Percentiles rank a stretch among this genome's conserved stretches.
phyloP scores from a whole-genome alignment of 2,329 filamentous ascomycete genomes.

The Didymella segeticola region DNA sequence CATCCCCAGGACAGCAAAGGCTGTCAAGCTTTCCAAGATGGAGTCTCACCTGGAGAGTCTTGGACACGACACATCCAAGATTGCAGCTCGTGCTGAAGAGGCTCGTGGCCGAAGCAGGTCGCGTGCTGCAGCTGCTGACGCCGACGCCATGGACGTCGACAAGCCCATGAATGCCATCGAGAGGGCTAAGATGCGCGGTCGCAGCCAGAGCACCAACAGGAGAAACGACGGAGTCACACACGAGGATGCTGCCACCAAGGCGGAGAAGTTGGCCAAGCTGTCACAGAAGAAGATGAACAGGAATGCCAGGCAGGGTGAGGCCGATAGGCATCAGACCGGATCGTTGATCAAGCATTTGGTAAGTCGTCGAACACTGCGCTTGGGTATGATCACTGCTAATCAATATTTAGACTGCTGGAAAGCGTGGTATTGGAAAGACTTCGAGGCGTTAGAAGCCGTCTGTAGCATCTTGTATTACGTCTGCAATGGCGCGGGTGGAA shows the following conservation, averaged over 20 bases:
- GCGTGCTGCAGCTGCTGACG: conserved; percentile 60
- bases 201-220: conserved; percentile 71
- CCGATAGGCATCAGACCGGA: conserved; percentile 85
- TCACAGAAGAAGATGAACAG: conserved; percentile 98
- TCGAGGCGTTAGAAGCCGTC: conserved; percentile 55
- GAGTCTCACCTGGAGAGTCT: conserved; percentile 83
- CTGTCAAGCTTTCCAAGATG: conserved; percentile 86
- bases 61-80: conserved; percentile 80
- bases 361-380: conserved; percentile 54
- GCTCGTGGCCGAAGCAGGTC: conserved; percentile 75
- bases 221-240: conserved; percentile 79
- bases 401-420: conserved; percentile 73
- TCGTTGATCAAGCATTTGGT: conserved; percentile 90
- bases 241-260: conserved; percentile 72
- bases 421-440: conserved; percentile 93
- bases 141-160: conserved; percentile 75
- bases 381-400: conserved; percentile 23
- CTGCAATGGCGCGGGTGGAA: conserved; percentile 19
- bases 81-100: conserved; percentile 75
- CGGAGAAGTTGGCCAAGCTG: conserved; percentile 85
- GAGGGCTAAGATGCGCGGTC: conserved; percentile 74
- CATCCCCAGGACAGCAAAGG: conserved; percentile 82
- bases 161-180: conserved; percentile 48
- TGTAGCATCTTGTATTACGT: conserved; percentile 19
- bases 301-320: conserved; percentile 96